Base-by-base conservation (phyloP, 108 stramenopile species). In the Mediolabrus comicus region DNA sequence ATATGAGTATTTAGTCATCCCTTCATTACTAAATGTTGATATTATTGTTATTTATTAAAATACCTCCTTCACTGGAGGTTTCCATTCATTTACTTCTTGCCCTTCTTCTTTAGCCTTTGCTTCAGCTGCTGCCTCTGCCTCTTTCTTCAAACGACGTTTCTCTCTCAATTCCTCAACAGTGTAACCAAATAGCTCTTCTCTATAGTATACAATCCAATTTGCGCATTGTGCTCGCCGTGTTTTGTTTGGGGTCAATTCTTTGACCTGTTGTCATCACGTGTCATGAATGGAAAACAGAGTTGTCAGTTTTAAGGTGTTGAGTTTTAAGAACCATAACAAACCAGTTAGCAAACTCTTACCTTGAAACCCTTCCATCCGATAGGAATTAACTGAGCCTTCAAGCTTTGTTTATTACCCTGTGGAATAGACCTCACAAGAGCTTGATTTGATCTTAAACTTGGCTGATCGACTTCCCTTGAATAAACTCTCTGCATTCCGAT, bases 221-320 rank as follows among this genome's bases (percentile, higher is more conserved):
- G 87, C 84, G 54, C 89, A 95, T 72, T 98, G 98, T 13, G 96
- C 98, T 13, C 98, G 58, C 41, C 97, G 82, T 10, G 97, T 98
- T 71, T 92, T 86, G 84, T 98, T 97, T 54, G 97, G 97, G n/a
- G 96, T 97, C 53, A 98, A 82, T 68, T 94, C 96, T 17, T 83
- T 82, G 59, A 63, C 78, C 79, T 90, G 61, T 9, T 8, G 13
- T 55, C 54, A 26, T n/a, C n/a, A n/a, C n/a, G n/a, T n/a, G 19
- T 61, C 28, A 39, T 14, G 38, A 62, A 22, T 39, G 16, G 0
- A 62, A 62, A 25, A 24, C 4, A 8, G 53, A 25, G 46, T 22
- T 1, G 11, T 54, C 9, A 16, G 54, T 56, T 17, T 26, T 17
- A 13, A 9, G 25, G 14, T 25, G 13, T 14, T 11, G 26, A 35